These are phyloP conservation scores for Rhodosporidiobolus odoratus DNA, from an alignment of 768 basidiomycete species.

Conservation along the genomic window DNA sequence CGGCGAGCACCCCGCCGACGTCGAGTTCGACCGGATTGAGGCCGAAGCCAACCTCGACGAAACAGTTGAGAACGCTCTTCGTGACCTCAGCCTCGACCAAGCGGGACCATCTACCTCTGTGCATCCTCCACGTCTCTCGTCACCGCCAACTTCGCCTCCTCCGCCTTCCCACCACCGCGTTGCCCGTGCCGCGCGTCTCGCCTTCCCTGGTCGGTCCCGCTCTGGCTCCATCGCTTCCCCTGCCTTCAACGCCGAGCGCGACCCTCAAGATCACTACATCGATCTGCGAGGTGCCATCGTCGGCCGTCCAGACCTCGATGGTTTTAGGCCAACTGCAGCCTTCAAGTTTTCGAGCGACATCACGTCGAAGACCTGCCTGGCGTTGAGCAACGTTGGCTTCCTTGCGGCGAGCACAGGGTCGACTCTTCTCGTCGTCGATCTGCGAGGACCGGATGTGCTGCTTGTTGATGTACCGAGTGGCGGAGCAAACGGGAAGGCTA, in stretches of 20 bases:
- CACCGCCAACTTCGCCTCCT: background rate
- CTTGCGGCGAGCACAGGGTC: constrained; percentile 65
- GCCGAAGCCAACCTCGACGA: constrained; percentile 9
- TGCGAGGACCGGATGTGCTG: constrained; percentile 67
- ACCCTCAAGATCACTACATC: constrained; percentile 22
- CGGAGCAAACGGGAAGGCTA: constrained; percentile 49
- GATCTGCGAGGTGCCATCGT: constrained; percentile 11
- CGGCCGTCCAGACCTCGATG: constrained; percentile 16
- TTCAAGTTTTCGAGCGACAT: constrained; percentile 12
- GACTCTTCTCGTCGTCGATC: constrained; percentile 61
- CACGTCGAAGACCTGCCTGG: constrained; percentile 49
- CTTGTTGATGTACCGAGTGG: constrained; percentile 51
- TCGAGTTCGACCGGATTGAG: constrained; percentile 14
- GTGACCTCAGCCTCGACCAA: constrained; percentile 18
- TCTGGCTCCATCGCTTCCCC: background rate
- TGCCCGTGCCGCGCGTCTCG: background rate
- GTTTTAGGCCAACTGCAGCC: constrained; percentile 23
- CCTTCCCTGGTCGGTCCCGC: background rate
- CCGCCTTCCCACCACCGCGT: background rate
- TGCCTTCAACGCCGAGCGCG: background rate
- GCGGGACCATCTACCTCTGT: background rate
- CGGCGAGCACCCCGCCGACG: constrained; percentile 11
- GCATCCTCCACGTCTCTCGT: background rate
- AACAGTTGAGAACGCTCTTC: constrained; percentile 16
- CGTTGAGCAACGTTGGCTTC: constrained; percentile 73